Evolutionary conservation across 2,329 filamentous ascomycete genomes (phyloP).

Genomic region (Cercospora sp.): DNA sequence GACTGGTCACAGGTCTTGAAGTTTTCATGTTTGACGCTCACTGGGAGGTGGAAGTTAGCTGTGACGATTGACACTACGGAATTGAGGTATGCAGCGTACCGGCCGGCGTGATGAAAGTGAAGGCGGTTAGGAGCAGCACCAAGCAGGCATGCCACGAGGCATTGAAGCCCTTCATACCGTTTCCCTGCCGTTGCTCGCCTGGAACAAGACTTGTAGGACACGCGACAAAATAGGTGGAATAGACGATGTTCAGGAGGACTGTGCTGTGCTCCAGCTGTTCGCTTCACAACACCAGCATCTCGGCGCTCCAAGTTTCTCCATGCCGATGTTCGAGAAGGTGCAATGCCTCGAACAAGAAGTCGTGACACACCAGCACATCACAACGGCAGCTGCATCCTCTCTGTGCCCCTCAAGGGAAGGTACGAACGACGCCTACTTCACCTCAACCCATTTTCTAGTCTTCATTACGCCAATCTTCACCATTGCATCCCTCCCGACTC

Average conservation of each 20-base stretch:
- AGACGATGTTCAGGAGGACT: background rate
- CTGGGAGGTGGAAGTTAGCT: slow-evolving; percentile 47
- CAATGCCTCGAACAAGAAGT: background rate
- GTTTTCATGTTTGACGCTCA: slow-evolving; percentile 87
- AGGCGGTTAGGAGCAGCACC: slow-evolving; percentile 59
- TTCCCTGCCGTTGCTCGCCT: slow-evolving; percentile 12
- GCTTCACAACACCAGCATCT: background rate
- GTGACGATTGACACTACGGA: background rate
- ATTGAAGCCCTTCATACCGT: slow-evolving; percentile 27
- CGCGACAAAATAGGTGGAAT: background rate
- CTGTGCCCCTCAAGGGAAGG: background rate
- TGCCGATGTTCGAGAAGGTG: background rate
- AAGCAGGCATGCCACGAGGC: slow-evolving; percentile 63
- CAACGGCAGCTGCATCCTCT: background rate
- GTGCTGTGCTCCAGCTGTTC: background rate
- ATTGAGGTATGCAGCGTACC: slow-evolving; percentile 51
- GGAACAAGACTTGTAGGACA: slow-evolving; percentile 1
- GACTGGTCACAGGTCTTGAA: slow-evolving; percentile 97
- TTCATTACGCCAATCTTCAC: background rate
- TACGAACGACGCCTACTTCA: background rate
- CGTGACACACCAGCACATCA: background rate
- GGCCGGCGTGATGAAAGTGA: slow-evolving; percentile 63
- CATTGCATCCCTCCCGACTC: background rate
- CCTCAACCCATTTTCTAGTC: background rate
- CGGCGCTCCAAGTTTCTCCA: background rate